Evolutionary conservation across 2,329 filamentous ascomycete genomes (phyloP).

Genomic region (Aschersonia sp.): DNA sequence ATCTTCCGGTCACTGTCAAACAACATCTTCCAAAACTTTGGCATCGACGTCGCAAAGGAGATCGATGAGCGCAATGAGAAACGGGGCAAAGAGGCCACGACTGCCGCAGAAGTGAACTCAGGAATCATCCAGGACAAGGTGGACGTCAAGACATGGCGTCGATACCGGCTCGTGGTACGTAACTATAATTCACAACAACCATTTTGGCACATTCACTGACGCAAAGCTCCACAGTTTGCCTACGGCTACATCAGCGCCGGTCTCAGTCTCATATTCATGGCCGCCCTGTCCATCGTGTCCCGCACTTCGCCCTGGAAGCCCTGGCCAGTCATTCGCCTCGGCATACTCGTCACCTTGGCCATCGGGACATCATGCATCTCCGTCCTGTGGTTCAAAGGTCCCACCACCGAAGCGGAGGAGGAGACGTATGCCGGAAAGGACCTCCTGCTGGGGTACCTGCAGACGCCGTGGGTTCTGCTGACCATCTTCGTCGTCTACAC

Average conservation of each 20-base stretch:
- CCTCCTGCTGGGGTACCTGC: conserved; percentile 9
- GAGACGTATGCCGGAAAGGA: not conserved
- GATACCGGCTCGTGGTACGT: conserved; percentile 18
- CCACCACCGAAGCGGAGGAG: not conserved
- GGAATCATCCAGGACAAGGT: conserved; percentile 4
- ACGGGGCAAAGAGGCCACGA: not conserved
- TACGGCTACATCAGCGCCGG: conserved; percentile 20
- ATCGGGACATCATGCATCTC: conserved; percentile 14
- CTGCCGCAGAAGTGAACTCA: not conserved
- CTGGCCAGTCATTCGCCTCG: conserved; percentile 17
- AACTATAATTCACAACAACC: not conserved
- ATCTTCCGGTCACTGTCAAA: conserved; percentile 13
- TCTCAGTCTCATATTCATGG: conserved; percentile 16
- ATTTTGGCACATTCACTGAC: not conserved
- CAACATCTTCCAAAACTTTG: conserved; percentile 14
- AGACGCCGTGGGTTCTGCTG: conserved; percentile 17
- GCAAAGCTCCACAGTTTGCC: conserved; percentile 13
- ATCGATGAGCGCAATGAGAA: not conserved
- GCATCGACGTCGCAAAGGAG: conserved; percentile 13
- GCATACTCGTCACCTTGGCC: conserved; percentile 14
- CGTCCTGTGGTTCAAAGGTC: conserved; percentile 10
- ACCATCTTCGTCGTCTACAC: conserved; percentile 19
- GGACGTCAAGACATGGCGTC: conserved; percentile 5
- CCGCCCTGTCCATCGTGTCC: conserved; percentile 14
- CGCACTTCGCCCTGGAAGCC: conserved; percentile 15